These are phyloP conservation scores for Hawksworthiomyces lignivorus DNA, from an alignment of 2,329 filamentous ascomycete genomes.

Conservation along the genomic window DNA sequence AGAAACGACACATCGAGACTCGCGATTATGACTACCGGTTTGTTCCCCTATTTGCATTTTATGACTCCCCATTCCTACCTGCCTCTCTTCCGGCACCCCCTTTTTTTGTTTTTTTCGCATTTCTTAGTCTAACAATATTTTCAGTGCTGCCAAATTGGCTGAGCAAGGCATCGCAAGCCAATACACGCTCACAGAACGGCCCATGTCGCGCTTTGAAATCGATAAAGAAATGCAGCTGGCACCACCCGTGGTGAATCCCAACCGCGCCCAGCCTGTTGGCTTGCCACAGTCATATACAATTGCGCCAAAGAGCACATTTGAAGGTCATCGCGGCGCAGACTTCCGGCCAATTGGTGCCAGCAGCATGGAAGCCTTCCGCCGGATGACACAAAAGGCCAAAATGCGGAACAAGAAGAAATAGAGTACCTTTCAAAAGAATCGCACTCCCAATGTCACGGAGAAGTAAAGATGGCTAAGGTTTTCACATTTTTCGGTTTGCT, in stretches of 20 bases:
- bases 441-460: too few relatives aligned
- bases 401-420: slow-evolving; percentile 18
- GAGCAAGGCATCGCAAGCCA: slow-evolving; percentile 33
- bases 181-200: slow-evolving; percentile 43
- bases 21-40: slow-evolving; percentile 58
- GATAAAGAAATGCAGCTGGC: slow-evolving; percentile 53
- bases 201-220: slow-evolving; percentile 33
- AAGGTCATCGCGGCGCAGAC: slow-evolving; percentile 39
- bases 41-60: too few relatives aligned
- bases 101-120: slow-evolving; percentile 1
- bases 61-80: too few relatives aligned
- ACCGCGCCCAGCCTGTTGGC: slow-evolving; percentile 48
- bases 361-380: slow-evolving; percentile 57
- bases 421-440: too few relatives aligned
- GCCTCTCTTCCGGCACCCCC: not conserved
- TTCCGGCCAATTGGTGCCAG: slow-evolving; percentile 55
- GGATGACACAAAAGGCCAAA: slow-evolving; percentile 57
- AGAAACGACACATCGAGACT: slow-evolving; percentile 65
- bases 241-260: slow-evolving; percentile 41
- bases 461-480: too few relatives aligned
- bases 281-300: slow-evolving; percentile 52
- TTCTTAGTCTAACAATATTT: slow-evolving; percentile 7
- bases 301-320: slow-evolving; percentile 55
- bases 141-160: slow-evolving; percentile 45
- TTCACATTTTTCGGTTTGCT: too few relatives aligned